These are phyloP conservation scores for Cryptosporidium felis DNA, from an alignment of 169 alveolate species.

Conservation along the genomic window DNA sequence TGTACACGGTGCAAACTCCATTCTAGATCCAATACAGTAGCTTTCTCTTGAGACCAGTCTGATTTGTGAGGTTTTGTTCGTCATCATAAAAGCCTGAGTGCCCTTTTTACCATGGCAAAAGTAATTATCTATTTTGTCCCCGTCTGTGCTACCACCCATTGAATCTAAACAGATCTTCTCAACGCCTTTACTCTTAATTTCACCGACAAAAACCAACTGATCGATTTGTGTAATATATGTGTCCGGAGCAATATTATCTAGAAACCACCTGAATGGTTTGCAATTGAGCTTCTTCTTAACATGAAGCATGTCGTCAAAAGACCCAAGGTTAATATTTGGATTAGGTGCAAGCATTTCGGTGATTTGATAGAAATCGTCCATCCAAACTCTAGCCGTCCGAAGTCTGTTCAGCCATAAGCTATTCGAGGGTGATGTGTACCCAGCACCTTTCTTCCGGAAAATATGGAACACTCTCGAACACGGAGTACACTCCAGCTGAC, in stretches of 20 bases:
- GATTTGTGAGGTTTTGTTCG: conserved; percentile 23
- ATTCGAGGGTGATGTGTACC: conserved; percentile 71
- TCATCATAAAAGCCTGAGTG: conserved; percentile 59
- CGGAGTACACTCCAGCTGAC: conserved; percentile 68
- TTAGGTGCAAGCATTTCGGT: conserved; percentile 67
- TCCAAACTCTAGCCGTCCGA: conserved; percentile 75
- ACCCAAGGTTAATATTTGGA: conserved; percentile 15
- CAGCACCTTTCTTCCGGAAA: conserved; percentile 75
- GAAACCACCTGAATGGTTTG: conserved; percentile 74
- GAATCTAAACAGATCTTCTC: conserved; percentile 49
- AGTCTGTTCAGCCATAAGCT: conserved; percentile 74
- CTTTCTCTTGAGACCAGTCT: conserved; percentile 33
- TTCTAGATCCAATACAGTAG: conserved; percentile 7
- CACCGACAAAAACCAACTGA: conserved; percentile 45
- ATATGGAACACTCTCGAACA: conserved; percentile 75
- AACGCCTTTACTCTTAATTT: conserved; percentile 11
- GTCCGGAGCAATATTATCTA: conserved; percentile 69
- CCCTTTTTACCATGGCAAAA: conserved; percentile 69
- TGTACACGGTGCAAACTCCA: background rate
- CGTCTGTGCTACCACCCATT: conserved; percentile 2
- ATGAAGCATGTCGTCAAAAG: conserved; percentile 67
- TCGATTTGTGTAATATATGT: conserved; percentile 33
- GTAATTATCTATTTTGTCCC: conserved; percentile 15
- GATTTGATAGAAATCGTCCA: conserved; percentile 74
- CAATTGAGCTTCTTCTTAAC: conserved; percentile 71